Base-by-base conservation (phyloP, 1,139 yeast species). In the Yamadazyma diospyri region DNA sequence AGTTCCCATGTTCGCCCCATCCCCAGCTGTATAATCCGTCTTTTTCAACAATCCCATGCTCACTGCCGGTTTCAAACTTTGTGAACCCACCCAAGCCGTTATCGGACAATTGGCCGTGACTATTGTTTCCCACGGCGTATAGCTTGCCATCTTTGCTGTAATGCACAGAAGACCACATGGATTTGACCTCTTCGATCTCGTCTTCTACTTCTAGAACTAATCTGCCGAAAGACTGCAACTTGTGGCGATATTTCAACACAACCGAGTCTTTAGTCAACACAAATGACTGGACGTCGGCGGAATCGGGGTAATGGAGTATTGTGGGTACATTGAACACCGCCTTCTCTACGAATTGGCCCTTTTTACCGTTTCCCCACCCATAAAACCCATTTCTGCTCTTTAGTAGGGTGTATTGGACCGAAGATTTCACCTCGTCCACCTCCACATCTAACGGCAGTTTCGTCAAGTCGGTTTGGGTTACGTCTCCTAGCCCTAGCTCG, bases 1-100 rank as follows among this genome's bases (percentile, higher is more conserved):
- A 89, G 51, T 92, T 92, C 1, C 98, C 97, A 53, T 92, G 98
- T 52, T 92, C 98, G 16, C 97, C 97, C 98, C 98, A 92, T 0
- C 98, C 98, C 97, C 97, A 92, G 3, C 89, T 73, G 35, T 51
- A 63, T 0, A 85, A 78, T 5, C 44, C 39, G 29, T 61, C 53
- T 2, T 50, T 40, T 0, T 43, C 32, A 0, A 50, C 31, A 15
- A 86, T 50, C 0, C 94, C 94, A 54, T 92, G 98, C 50, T 92
- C 98, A 50, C 95, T 86, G 1, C 98, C 98, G 2, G 76, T 69
- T 0, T 67, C 29, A 18, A 27, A 32, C 5, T 31, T 39, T 6
- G 49, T 31, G 3, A 25, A 32, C 10, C 34, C 35, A 3, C 36
- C 36, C 10, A 32, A 18, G 2, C 31, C 31, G n/a, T 42, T 35